Conservation (phyloP, 176 grass and related monocot species). For the Tillandsia fasciculata region DNA sequence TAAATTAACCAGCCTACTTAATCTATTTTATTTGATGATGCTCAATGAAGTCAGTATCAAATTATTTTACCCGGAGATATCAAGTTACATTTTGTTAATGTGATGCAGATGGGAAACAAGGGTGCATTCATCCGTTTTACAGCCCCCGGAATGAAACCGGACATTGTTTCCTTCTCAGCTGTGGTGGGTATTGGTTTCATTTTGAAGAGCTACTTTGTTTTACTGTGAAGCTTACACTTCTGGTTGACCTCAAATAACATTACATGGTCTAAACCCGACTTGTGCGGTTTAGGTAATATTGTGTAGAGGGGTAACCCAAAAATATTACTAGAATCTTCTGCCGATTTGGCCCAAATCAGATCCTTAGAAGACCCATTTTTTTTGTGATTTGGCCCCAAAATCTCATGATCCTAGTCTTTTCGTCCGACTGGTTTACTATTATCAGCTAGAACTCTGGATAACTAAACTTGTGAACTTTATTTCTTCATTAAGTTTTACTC, state of each 20-base stretch:
- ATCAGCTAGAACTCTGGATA: background rate
- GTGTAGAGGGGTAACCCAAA: too few species aligned
- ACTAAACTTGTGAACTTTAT: background rate
- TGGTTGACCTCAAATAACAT: background rate
- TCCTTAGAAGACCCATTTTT: too few species aligned
- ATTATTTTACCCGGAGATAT: slow-evolving; percentile 1
- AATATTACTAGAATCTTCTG: too few species aligned
- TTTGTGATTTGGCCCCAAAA: too few species aligned
- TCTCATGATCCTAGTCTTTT: too few species aligned
- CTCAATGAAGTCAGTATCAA: background rate
- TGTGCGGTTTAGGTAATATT: background rate
- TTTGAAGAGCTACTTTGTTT: background rate
- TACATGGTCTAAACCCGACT: background rate
- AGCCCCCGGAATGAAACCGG: slow-evolving; percentile 58
- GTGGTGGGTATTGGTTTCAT: slow-evolving; percentile 25
- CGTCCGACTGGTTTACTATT: too few species aligned
- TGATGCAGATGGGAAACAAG: slow-evolving; percentile 86
- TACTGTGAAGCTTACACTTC: background rate
- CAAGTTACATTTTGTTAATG: background rate
- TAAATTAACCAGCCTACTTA: too few species aligned
- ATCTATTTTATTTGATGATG: background rate
- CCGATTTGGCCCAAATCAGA: too few species aligned
- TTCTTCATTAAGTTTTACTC: background rate
- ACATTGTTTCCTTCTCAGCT: slow-evolving; percentile 52
- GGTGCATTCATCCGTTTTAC: slow-evolving; percentile 79